A percentile compares a stretch with the other conserved stretches of the same genome.
phyloP scores from a whole-genome alignment of 768 basidiomycete genomes.

The Pleurotus giganteus region DNA sequence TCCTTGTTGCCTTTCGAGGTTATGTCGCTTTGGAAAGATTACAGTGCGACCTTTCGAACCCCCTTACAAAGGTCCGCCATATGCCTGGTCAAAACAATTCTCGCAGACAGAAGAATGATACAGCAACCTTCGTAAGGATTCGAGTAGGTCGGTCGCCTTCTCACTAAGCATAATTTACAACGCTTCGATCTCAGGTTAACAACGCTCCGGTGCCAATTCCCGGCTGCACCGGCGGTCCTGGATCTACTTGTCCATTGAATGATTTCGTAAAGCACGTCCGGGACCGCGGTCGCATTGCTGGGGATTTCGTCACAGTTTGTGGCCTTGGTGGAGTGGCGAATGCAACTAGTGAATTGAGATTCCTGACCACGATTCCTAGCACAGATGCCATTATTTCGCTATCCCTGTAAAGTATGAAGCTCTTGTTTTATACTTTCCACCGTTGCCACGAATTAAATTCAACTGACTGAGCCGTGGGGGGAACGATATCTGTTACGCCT shows the following conservation, averaged over 20 bases:
- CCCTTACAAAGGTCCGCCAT: conserved; percentile 14
- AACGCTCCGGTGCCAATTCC: conserved; percentile 40
- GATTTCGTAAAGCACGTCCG: conserved; percentile 30
- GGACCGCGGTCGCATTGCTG: conserved; percentile 23
- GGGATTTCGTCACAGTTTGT: conserved; percentile 37
- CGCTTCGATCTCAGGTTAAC: conserved; percentile 25
- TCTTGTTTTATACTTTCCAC: too few relatives aligned
- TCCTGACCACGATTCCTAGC: conserved; percentile 25
- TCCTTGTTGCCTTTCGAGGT: conserved; percentile 39
- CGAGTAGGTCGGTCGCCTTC: conserved; percentile 21
- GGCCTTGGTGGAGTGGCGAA: conserved; percentile 25
- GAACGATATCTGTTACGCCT: too few relatives aligned
- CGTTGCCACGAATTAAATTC: too few relatives aligned
- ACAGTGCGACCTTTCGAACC: conserved; percentile 22
- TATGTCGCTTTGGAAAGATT: conserved; percentile 41
- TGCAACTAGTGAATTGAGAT: conserved; percentile 22
- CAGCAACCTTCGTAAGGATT: conserved; percentile 31
- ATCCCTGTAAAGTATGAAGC: too few relatives aligned
- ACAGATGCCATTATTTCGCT: too few relatives aligned
- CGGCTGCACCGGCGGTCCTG: conserved; percentile 37
- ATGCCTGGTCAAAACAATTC: conserved; percentile 11
- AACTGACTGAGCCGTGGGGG: too few relatives aligned
- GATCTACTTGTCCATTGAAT: conserved; percentile 33
- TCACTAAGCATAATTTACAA: neutral
- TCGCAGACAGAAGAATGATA: conserved; percentile 9